phyloP scores from a whole-genome alignment of 108 stramenopile species.

The Nitzschia sp. region DNA sequence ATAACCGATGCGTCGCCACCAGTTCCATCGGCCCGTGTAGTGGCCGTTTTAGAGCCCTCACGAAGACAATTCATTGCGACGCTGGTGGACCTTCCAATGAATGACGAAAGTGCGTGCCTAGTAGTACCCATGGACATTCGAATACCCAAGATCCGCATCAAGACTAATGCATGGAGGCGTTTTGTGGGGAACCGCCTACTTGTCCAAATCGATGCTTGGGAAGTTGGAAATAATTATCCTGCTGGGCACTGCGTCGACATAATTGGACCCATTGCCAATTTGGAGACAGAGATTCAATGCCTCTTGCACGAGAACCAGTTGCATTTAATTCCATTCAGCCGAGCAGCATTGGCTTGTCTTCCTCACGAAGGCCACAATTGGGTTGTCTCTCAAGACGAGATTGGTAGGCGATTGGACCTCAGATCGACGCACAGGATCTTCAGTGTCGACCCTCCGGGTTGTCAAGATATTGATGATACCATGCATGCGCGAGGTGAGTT shows the following conservation, averaged over 20 bases:
- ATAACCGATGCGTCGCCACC: slow-evolving; percentile 22
- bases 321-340: slow-evolving; percentile 59
- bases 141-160: slow-evolving; percentile 61
- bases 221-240: slow-evolving; percentile 53
- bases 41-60: slow-evolving; percentile 37
- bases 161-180: slow-evolving; percentile 38
- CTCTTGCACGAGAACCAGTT: slow-evolving; percentile 63
- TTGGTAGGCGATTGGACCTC: slow-evolving; percentile 47
- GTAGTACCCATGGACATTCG: slow-evolving; percentile 60
- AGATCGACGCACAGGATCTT: slow-evolving; percentile 49
- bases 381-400: slow-evolving; percentile 46
- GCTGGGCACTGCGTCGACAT: slow-evolving; percentile 41
- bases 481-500: slow-evolving; percentile 44
- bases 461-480: slow-evolving; percentile 75
- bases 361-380: slow-evolving; percentile 51
- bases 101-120: slow-evolving; percentile 38
- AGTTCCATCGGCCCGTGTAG: slow-evolving; percentile 53
- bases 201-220: slow-evolving; percentile 56
- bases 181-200: slow-evolving; percentile 39
- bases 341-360: slow-evolving; percentile 64
- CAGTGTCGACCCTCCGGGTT: slow-evolving; percentile 79
- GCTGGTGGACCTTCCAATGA: slow-evolving; percentile 44
- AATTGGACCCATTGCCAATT: slow-evolving; percentile 50
- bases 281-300: slow-evolving; percentile 67
- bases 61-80: slow-evolving; percentile 53